Percentiles rank a stretch among this genome's conserved stretches.
Conservation (phyloP, 1,284 basidiomycete genomes). For the Trichosporon asahii region DNA sequence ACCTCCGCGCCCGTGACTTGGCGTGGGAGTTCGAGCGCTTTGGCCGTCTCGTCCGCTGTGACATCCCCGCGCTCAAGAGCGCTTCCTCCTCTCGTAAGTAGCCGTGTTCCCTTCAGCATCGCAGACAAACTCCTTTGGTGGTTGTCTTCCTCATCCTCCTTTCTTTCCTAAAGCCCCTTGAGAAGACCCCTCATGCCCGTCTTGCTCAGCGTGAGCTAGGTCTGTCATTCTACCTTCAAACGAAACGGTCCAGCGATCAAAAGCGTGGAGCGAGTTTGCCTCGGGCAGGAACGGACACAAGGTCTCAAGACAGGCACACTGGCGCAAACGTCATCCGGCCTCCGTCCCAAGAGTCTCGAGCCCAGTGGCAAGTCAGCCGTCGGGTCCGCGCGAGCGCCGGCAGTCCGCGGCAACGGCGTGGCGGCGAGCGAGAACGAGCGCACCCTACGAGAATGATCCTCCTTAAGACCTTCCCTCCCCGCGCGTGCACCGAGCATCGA, state of each 20-base stretch:
- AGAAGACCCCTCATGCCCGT: constrained; percentile 20
- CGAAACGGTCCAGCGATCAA: not conserved
- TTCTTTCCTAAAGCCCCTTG: not conserved
- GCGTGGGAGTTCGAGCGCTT: constrained; percentile 84
- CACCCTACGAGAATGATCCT: not conserved
- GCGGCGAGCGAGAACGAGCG: constrained; percentile 3
- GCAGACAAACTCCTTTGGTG: not conserved
- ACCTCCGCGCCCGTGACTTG: constrained; percentile 73
- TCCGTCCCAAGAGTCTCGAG: constrained; percentile 6
- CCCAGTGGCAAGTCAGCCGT: not conserved
- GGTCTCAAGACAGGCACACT: constrained; percentile 4
- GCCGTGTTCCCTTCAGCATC: not conserved
- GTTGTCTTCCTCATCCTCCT: not conserved
- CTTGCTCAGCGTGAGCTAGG: constrained; percentile 12
- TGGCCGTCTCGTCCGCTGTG: constrained; percentile 62
- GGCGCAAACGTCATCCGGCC: constrained; percentile 5
- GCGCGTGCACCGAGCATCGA: constrained; percentile 6
- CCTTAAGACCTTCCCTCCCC: not conserved
- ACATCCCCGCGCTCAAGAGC: constrained; percentile 68
- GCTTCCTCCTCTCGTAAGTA: constrained; percentile 47
- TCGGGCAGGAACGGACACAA: constrained; percentile 2
- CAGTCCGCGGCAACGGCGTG: not conserved
- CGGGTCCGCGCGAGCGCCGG: not conserved
- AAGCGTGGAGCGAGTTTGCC: constrained; percentile 7
- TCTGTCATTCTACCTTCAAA: not conserved